Base-by-base conservation (phyloP, 768 basidiomycete species). In the Termitomyces heimii region DNA sequence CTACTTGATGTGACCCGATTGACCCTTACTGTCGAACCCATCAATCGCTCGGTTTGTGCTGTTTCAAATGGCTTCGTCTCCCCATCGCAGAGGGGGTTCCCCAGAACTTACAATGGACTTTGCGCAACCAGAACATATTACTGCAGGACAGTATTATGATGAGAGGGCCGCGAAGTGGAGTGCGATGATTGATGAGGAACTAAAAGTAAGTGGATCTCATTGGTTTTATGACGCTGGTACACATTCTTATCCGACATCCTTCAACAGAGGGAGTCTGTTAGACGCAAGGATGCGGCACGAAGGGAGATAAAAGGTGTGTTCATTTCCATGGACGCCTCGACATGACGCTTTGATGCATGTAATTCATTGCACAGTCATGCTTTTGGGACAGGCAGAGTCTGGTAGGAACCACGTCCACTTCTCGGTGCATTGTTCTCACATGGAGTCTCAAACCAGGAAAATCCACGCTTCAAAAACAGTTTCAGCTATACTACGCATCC, bases 391-490 rank as follows among this genome's bases (percentile, higher is more conserved):
- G 66, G 88, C 89, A 58, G 89, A 89, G 68, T 84, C 83, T 50
- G 80, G 80, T 73, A 64, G 48, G 65, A 24, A 47, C 20, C 53
- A 56, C 16, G 16, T 45, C 4, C 9, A 32, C 4, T 26, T 29
- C 20, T 47, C 47, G 26, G n/a, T 29, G 5, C 18, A 46, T 29
- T 10, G 5, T 4, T 9, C 28, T 3, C 35, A 32, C 24, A 31
- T 32, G 29, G 35, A 54, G n/a, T n/a, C n/a, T 6, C 45, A 1
- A 18, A n/a, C 22, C 51, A 72, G 89, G 89, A 37, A 93, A 93
- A 70, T 90, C 89, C 2, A 92, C 91, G 2, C 77, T 92, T 13
- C 88, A 87, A 65, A 92, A 92, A 65, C 89, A 92, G 68, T 89
- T 92, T 65, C 89, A 92, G 65, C 77, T 92, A 0, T 86, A 84